Base-by-base conservation (phyloP, 1,139 yeast genomes). In the Keqinozyma sinolaborantium region DNA sequence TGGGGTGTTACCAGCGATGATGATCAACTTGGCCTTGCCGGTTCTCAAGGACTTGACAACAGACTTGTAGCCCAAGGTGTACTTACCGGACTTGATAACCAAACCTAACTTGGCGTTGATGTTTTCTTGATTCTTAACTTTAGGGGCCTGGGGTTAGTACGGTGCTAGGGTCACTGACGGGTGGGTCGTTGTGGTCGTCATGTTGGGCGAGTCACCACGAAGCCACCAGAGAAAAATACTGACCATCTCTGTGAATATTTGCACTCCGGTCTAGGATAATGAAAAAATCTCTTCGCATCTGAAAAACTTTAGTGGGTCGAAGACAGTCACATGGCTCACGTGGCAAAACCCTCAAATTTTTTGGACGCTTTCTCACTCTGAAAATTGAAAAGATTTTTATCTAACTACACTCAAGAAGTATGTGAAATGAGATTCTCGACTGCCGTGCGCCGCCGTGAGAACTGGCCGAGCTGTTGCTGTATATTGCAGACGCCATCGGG, bases 1-100 rank as follows among this genome's bases (percentile, higher is more conserved):
- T 77, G 98, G 98, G 64, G 98, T 90, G 95, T 92, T 92, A 70
- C 95, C 95, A 60, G 99, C 96, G 64, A 92, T 82, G 78, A 92
- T 83, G 67, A 92, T 79, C 73, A 92, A 83, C 86, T 94, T 92
- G 60, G 98, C 95, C 83, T 90, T 92, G 68, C 96, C 97, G 70
- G 86, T 87, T 81, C 99, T 90, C 73, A 92, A 81, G 58, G 97
- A 77, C 86, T 94, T 92, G 73, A 92, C 84, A 71, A 95, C 94
- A 56, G 97, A 87, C 81, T 92, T 92, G 95, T 88, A 94, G 68
- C 99, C 99, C 62, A 92, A 83, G 85, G 97, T 85, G 81, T 87
- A 92, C 78, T 92, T 92, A 81, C 99, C 99, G 61, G 97, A 90
- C 81, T 90, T 92, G 79, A 94, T 84, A 66, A 85, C 92, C 68